These are phyloP conservation scores for Inonotus obliquus DNA, from an alignment of 1,284 basidiomycete genomes.

Conservation along the genomic window DNA sequence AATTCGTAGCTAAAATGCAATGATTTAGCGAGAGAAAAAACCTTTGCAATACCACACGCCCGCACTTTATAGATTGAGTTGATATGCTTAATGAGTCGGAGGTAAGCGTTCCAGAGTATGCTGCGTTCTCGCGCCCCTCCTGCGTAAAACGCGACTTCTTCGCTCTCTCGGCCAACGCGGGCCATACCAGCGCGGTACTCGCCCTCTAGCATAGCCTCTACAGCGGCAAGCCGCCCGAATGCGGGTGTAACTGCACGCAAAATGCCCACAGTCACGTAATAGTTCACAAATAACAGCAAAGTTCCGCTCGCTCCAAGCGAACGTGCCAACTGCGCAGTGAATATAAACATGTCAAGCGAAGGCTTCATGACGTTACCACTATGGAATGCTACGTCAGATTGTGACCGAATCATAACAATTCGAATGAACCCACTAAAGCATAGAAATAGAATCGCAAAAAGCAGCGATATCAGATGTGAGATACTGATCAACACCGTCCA, in stretches of 20 bases:
- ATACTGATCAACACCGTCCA: constrained; percentile 85
- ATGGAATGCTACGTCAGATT: neutral
- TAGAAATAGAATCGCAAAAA: constrained; percentile 86
- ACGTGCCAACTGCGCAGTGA: constrained; percentile 87
- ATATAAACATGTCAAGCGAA: constrained; percentile 86
- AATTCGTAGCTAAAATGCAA: constrained; percentile 45
- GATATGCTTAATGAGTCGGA: constrained; percentile 81
- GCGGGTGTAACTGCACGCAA: constrained; percentile 87
- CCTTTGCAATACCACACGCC: constrained; percentile 9
- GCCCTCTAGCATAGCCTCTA: constrained; percentile 84
- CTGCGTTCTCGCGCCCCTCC: constrained; percentile 82
- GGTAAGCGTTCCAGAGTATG: constrained; percentile 79
- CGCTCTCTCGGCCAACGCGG: constrained; percentile 84
- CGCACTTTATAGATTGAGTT: constrained; percentile 87
- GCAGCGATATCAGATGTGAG: constrained; percentile 91
- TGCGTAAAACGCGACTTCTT: constrained; percentile 97
- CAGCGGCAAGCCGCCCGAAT: constrained; percentile 88
- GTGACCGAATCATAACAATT: neutral
- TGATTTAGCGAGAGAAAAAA: neutral
- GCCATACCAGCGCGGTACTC: constrained; percentile 91
- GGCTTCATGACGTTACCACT: constrained; percentile 86
- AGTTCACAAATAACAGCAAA: constrained; percentile 76
- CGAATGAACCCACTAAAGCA: constrained; percentile 69
- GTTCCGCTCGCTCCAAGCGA: constrained; percentile 83
- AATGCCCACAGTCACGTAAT: constrained; percentile 82